Evolutionary conservation across 2,329 filamentous ascomycete species (phyloP).

Genomic region (Penicillium sp.): DNA sequence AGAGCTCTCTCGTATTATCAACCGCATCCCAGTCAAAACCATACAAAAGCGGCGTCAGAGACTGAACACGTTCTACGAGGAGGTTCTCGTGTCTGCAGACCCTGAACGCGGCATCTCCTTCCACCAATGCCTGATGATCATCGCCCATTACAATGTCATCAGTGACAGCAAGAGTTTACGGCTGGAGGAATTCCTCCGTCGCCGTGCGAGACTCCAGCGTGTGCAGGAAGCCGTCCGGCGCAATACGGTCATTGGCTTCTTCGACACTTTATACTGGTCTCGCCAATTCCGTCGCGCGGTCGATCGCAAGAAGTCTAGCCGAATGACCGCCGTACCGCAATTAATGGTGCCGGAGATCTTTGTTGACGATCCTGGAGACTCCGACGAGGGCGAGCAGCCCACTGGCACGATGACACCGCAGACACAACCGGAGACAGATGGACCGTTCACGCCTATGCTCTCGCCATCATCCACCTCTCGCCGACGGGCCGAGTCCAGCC

Average conservation of each 20-base stretch:
- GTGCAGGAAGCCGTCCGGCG: slow-evolving; percentile 93
- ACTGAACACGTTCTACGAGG: slow-evolving; percentile 95
- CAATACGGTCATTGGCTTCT: slow-evolving; percentile 88
- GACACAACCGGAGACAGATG: slow-evolving; percentile 16
- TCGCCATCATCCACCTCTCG: slow-evolving; percentile 29
- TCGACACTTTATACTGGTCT: slow-evolving; percentile 87
- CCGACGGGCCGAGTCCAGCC: slow-evolving; percentile 29
- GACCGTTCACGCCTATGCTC: slow-evolving; percentile 30
- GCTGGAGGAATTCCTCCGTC: slow-evolving; percentile 89
- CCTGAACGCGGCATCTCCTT: slow-evolving; percentile 87
- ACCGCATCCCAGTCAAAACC: slow-evolving; percentile 68
- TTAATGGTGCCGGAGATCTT: slow-evolving; percentile 86
- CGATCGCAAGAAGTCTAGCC: slow-evolving; percentile 68
- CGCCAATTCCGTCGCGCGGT: slow-evolving; percentile 75
- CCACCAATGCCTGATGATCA: slow-evolving; percentile 86
- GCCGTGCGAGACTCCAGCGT: slow-evolving; percentile 83
- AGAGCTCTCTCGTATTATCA: slow-evolving; percentile 70
- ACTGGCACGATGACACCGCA: slow-evolving; percentile 23
- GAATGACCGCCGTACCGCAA: slow-evolving; percentile 74
- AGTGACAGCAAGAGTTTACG: slow-evolving; percentile 94
- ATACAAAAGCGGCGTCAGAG: slow-evolving; percentile 73
- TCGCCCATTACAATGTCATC: slow-evolving; percentile 98
- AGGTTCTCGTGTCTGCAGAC: slow-evolving; percentile 90
- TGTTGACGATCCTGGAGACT: slow-evolving; percentile 71
- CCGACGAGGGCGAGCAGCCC: slow-evolving; percentile 14